phyloP scores from a whole-genome alignment of 352 stramenopile genomes.

The Phytophthora pinifolia region DNA sequence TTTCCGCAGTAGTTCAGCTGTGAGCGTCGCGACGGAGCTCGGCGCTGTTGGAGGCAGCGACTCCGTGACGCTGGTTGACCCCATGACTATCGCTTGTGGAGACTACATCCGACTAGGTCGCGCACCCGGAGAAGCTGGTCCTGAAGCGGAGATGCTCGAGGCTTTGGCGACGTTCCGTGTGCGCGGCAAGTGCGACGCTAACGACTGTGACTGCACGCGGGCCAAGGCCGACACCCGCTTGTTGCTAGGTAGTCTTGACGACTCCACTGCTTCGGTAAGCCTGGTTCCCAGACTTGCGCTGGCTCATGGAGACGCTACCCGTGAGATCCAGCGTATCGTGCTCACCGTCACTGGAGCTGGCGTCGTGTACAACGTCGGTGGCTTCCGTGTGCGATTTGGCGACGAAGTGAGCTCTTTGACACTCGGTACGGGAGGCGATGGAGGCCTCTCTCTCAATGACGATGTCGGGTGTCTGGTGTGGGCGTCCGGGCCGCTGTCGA shows the following conservation, averaged over 20 bases:
- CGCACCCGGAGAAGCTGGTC: conserved; percentile 20
- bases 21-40: conserved; percentile 45
- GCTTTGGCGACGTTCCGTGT: conserved; percentile 57
- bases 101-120: conserved; percentile 72
- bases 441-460: conserved; percentile 66
- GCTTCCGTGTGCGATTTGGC: conserved; percentile 91
- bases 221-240: conserved; percentile 28
- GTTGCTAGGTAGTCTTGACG: conserved; percentile 46
- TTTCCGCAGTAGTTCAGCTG: conserved; percentile 55
- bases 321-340: conserved; percentile 70
- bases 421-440: conserved; percentile 62
- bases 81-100: conserved; percentile 53
- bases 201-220: conserved; percentile 43
- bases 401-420: conserved; percentile 87
- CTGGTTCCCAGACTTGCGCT: conserved; percentile 37
- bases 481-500: conserved; percentile 54
- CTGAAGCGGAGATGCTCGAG: conserved; percentile 16
- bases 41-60: conserved; percentile 32
- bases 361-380: conserved; percentile 56
- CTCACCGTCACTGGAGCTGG: conserved; percentile 35
- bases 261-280: conserved; percentile 44
- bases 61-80: conserved; percentile 30
- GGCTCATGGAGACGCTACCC: conserved; percentile 45
- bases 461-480: conserved; percentile 79
- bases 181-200: conserved; percentile 50